Percentiles rank a stretch among this genome's conserved stretches.
Evolutionary conservation across 1,139 yeast species (phyloP).

Genomic region (Suhomyces yuchorum): DNA sequence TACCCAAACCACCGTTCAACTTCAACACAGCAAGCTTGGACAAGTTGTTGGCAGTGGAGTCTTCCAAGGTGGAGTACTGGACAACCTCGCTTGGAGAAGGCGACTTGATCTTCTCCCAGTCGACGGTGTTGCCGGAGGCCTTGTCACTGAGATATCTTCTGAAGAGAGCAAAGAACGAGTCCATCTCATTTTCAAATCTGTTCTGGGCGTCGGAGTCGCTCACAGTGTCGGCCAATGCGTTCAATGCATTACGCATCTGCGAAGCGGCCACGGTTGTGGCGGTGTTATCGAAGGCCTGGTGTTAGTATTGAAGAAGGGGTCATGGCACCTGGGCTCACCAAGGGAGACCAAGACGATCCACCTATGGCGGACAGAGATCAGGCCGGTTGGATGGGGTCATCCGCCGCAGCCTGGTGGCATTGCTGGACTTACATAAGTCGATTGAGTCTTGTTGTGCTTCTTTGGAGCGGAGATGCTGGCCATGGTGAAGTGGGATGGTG

Average conservation of each 20-base stretch:
- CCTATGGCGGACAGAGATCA: no score
- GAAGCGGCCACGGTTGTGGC: slow-evolving; percentile 96
- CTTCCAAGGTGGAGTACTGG: slow-evolving; percentile 57
- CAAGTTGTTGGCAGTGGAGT: slow-evolving; percentile 48
- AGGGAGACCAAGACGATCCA: no score
- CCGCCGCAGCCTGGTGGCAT: background rate
- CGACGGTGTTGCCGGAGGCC: slow-evolving; percentile 80
- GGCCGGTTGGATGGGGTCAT: background rate
- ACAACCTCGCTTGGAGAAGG: slow-evolving; percentile 89
- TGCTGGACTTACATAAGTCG: slow-evolving; percentile 54
- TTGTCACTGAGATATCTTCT: slow-evolving; percentile 90
- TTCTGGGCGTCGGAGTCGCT: slow-evolving; percentile 55
- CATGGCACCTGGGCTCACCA: no score
- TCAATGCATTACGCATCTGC: slow-evolving; percentile 96
- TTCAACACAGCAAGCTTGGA: slow-evolving; percentile 90
- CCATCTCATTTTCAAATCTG: slow-evolving; percentile 90
- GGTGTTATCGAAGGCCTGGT: slow-evolving; percentile 87
- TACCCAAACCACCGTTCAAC: slow-evolving; percentile 97
- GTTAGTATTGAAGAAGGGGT: slow-evolving; percentile 11
- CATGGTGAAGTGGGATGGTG: slow-evolving; percentile 6
- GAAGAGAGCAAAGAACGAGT: slow-evolving; percentile 87
- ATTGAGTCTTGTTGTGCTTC: slow-evolving; percentile 76
- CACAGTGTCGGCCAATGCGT: slow-evolving; percentile 82
- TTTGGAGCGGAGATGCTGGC: slow-evolving; percentile 29
- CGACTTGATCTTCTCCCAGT: slow-evolving; percentile 95